Conservation (phyloP, 1,139 yeast species). For the Pichia sp. region DNA sequence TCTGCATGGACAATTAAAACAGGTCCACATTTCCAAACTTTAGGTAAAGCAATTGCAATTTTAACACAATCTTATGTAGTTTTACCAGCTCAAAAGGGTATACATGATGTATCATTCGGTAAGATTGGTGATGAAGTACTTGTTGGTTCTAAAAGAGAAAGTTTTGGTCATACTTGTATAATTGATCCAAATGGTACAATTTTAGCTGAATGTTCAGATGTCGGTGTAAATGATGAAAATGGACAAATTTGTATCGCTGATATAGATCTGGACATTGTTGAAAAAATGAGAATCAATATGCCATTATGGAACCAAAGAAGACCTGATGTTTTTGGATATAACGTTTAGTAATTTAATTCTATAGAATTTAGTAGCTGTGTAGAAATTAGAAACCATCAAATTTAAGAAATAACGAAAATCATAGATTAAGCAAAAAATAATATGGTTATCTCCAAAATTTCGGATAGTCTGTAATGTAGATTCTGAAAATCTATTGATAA, state of each 20-base stretch:
- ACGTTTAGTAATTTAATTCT: too few species aligned
- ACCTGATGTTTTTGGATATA: constrained; percentile 17
- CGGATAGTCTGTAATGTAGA: too few species aligned
- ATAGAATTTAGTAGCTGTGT: too few species aligned
- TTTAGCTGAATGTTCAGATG: constrained; percentile 53
- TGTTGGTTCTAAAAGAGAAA: constrained; percentile 33
- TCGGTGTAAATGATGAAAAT: constrained; percentile 35
- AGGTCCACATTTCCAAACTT: constrained; percentile 85
- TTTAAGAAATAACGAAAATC: too few species aligned
- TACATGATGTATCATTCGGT: constrained; percentile 38
- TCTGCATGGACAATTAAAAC: constrained; percentile 90
- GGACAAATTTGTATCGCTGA: constrained; percentile 54
- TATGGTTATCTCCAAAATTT: too few species aligned
- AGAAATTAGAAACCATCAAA: too few species aligned
- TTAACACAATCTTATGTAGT: constrained; percentile 84
- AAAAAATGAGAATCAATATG: constrained; percentile 55
- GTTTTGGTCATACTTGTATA: constrained; percentile 77
- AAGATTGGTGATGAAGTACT: constrained; percentile 31
- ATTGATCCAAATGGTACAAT: constrained; percentile 91
- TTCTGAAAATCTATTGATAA: too few species aligned
- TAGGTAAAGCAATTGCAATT: constrained; percentile 79
- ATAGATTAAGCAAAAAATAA: too few species aligned
- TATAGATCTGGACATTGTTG: constrained; percentile 48
- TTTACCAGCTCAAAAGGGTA: constrained; percentile 89
- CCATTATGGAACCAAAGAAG: constrained; percentile 70